Evolutionary conservation across 768 basidiomycete species (phyloP).

Genomic region (Strobilomyces dryophilus): DNA sequence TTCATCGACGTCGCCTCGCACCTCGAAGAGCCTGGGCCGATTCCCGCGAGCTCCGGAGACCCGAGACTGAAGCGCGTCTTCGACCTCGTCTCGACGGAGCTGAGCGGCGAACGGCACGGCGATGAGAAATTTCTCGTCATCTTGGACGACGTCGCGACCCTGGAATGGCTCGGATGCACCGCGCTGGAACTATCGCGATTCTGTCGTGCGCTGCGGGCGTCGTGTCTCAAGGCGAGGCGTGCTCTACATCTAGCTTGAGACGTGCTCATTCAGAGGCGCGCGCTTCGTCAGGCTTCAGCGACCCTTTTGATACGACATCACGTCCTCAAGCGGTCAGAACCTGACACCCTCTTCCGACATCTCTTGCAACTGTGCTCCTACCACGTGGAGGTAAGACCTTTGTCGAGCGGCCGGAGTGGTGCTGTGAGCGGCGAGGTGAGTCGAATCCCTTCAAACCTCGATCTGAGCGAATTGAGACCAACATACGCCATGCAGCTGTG

Average conservation of each 20-base stretch:
- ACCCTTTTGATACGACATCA: conserved; percentile 66
- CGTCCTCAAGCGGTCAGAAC: conserved; percentile 46
- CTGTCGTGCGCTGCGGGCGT: conserved; percentile 51
- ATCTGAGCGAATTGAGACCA: neutral
- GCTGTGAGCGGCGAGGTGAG: conserved; percentile 73
- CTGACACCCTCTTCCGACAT: conserved; percentile 55
- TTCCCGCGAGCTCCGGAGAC: conserved; percentile 6
- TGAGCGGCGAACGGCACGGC: conserved; percentile 13
- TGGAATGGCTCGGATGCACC: conserved; percentile 70
- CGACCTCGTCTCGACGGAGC: conserved; percentile 31
- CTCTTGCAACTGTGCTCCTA: conserved; percentile 62
- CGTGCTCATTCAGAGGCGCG: neutral
- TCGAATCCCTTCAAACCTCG: neutral
- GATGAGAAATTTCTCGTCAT: conserved; percentile 44
- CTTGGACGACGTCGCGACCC: conserved; percentile 63
- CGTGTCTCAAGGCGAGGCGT: conserved; percentile 50
- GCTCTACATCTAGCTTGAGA: neutral
- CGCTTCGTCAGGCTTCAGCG: conserved; percentile 40
- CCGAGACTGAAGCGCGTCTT: conserved; percentile 31
- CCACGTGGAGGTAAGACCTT: conserved; percentile 67
- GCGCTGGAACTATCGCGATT: conserved; percentile 51
- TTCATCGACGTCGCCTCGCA: conserved; percentile 52
- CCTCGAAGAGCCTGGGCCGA: conserved; percentile 19
- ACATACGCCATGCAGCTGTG: conserved; percentile 49
- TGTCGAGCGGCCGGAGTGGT: conserved; percentile 73